These are phyloP conservation scores for Rhizopus stolonifer DNA, from an alignment of 371 early-diverging fungal species.

Conservation along the genomic window DNA sequence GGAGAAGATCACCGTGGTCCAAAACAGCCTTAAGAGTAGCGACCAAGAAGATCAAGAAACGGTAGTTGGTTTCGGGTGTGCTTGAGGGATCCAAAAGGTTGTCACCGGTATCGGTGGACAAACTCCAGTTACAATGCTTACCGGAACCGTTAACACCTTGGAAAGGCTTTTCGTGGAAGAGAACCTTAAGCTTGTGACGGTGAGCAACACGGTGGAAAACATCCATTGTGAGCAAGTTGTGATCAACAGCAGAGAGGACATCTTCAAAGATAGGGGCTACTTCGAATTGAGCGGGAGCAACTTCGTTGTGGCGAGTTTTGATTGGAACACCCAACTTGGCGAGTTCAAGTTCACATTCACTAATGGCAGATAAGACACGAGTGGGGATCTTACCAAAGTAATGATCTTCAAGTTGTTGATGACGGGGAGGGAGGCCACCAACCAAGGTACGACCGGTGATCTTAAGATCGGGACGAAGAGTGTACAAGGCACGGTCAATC, in stretches of 20 bases:
- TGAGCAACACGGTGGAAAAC: conserved; percentile 95
- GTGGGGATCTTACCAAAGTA: conserved; percentile 98
- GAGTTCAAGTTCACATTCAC: conserved; percentile 92
- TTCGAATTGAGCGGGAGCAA: conserved; percentile 97
- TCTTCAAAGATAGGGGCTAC: conserved; percentile 97
- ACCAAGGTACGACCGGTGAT: conserved; percentile 93
- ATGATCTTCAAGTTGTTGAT: conserved; percentile 98
- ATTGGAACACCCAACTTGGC: conserved; percentile 95
- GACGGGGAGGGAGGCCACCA: conserved; percentile 93
- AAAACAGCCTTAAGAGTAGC: conserved; percentile 88
- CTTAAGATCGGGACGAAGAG: conserved; percentile 94
- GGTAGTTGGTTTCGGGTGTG: conserved; percentile 94
- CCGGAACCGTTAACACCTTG: conserved; percentile 97
- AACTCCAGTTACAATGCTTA: conserved; percentile 99
- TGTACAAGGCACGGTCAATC: conserved; percentile 89
- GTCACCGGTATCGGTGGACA: conserved; percentile 92
- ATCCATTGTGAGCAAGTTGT: conserved; percentile 98
- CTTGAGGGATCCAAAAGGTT: conserved; percentile 94
- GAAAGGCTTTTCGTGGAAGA: conserved; percentile 99
- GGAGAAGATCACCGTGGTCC: conserved; percentile 85
- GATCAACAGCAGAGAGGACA: conserved; percentile 94
- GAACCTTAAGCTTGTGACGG: conserved; percentile 93
- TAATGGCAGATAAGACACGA: conserved; percentile 88
- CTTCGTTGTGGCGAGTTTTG: conserved; percentile 99
- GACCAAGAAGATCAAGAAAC: conserved; percentile 92